Conservation (phyloP, 805 yeast species). For the Kregervanrija delftensis region DNA sequence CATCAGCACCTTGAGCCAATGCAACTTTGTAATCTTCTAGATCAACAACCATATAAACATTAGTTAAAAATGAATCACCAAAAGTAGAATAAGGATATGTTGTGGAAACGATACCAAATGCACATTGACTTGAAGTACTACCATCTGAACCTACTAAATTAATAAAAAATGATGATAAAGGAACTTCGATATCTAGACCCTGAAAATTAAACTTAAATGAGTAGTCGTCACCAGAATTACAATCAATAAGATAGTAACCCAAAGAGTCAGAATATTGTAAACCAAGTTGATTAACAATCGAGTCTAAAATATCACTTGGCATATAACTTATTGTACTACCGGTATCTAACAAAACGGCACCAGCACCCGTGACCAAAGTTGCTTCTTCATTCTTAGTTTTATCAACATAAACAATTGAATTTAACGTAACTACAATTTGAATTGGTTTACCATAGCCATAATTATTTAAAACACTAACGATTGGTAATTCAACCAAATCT, state of each 20-base stretch:
- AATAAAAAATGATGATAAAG: slow-evolving; percentile 29
- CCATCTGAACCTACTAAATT: slow-evolving; percentile 13
- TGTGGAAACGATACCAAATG: slow-evolving; percentile 33
- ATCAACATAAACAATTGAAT: slow-evolving; percentile 25
- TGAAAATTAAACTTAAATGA: slow-evolving; percentile 45
- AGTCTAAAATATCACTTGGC: slow-evolving; percentile 29
- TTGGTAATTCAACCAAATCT: slow-evolving; percentile 39
- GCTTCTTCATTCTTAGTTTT: slow-evolving; percentile 10
- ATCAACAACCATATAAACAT: slow-evolving; percentile 51
- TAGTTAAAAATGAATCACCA: slow-evolving; percentile 48
- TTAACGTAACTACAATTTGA: slow-evolving; percentile 43
- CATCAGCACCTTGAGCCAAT: slow-evolving; percentile 38
- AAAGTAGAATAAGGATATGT: slow-evolving; percentile 31
- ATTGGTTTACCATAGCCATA: slow-evolving; percentile 33
- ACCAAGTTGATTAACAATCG: slow-evolving; percentile 26
- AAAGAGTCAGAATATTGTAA: slow-evolving; percentile 34
- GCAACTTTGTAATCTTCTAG: slow-evolving; percentile 38
- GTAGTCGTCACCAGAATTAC: slow-evolving; percentile 28
- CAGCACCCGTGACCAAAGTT: slow-evolving; percentile 21
- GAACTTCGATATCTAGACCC: slow-evolving; percentile 48
- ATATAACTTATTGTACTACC: slow-evolving; percentile 49
- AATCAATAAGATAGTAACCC: slow-evolving; percentile 42
- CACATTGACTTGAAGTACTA: slow-evolving; percentile 31
- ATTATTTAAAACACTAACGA: slow-evolving; percentile 36
- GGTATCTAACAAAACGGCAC: slow-evolving; percentile 45